A percentile compares a stretch with the other conserved stretches of the same genome.
These are phyloP conservation scores for Amanita polypyramis DNA, from an alignment of 768 basidiomycete genomes.

Conservation along the genomic window DNA sequence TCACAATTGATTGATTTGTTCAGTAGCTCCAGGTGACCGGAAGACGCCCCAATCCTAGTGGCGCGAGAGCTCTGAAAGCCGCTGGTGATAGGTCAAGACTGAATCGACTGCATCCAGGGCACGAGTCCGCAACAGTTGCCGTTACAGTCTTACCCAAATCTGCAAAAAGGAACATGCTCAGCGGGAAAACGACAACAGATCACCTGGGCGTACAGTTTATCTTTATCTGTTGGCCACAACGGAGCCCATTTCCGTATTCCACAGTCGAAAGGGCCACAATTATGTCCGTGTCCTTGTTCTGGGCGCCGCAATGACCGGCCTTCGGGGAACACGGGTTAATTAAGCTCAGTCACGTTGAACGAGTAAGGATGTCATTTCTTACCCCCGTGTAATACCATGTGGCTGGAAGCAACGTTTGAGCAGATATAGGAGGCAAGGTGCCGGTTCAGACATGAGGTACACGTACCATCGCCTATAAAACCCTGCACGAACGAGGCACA, in stretches of 20 bases:
- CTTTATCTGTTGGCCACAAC: slow-evolving; percentile 16
- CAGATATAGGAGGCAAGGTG: not conserved
- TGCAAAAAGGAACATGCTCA: slow-evolving; percentile 4
- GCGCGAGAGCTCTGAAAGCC: slow-evolving; percentile 20
- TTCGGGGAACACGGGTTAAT: slow-evolving; percentile 6
- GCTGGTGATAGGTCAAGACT: slow-evolving; percentile 19
- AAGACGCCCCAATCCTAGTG: slow-evolving; percentile 15
- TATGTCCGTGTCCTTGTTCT: slow-evolving; percentile 13
- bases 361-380: not conserved
- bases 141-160: slow-evolving; percentile 17
- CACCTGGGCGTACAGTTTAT: slow-evolving; percentile 13
- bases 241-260: slow-evolving; percentile 13
- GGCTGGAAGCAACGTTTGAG: slow-evolving; percentile 9
- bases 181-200: not conserved
- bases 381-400: slow-evolving; percentile 16
- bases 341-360: not conserved
- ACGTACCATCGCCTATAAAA: slow-evolving; percentile 13
- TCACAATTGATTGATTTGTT: not conserved
- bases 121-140: slow-evolving; percentile 19
- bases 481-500: slow-evolving; percentile 1
- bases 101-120: slow-evolving; percentile 18
- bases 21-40: slow-evolving; percentile 13
- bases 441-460: not conserved
- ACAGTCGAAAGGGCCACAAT: slow-evolving; percentile 16
- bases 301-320: slow-evolving; percentile 17